Evolutionary conservation across 106 monocot genomes (phyloP).

Genomic region (Narthecium ossifragum): DNA sequence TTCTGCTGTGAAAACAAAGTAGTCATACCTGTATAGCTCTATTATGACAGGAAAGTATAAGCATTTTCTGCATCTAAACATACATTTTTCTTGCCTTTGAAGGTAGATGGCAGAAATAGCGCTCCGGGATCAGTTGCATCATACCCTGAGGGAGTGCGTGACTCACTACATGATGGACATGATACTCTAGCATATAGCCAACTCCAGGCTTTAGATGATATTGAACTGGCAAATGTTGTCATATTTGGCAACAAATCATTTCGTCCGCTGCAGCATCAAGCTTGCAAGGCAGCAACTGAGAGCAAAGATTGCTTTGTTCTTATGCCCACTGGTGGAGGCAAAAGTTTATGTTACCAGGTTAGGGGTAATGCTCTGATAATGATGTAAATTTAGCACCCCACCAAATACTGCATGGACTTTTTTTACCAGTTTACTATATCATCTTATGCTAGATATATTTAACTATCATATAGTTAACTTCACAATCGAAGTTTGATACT

Average conservation of each 20-base stretch:
- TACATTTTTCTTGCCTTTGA: constrained; percentile 1
- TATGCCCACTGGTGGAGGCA: constrained; percentile 98
- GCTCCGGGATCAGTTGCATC: constrained; percentile 16
- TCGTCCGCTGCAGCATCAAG: constrained; percentile 68
- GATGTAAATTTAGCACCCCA: too few species aligned
- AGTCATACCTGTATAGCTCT: too few species aligned
- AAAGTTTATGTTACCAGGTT: constrained; percentile 98
- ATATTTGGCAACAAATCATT: constrained; percentile 85
- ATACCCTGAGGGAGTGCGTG: constrained; percentile 6
- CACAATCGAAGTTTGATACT: too few species aligned
- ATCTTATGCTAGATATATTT: too few species aligned
- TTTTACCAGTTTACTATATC: too few species aligned
- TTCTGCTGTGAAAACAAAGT: too few species aligned
- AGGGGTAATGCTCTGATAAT: too few species aligned
- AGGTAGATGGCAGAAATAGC: constrained; percentile 18
- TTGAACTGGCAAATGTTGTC: constrained; percentile 76
- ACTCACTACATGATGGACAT: constrained; percentile 8
- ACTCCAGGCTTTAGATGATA: constrained; percentile 52
- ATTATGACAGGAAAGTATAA: too few species aligned
- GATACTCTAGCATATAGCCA: constrained; percentile 53
- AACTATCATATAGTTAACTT: too few species aligned
- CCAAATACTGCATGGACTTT: too few species aligned
- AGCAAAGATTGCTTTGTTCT: constrained; percentile 90
- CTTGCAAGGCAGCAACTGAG: constrained; percentile 69
- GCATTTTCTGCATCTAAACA: too few species aligned